These are phyloP conservation scores for Francoa sonchifolia DNA, from an alignment of 441 rosid species.

Conservation along the genomic window DNA sequence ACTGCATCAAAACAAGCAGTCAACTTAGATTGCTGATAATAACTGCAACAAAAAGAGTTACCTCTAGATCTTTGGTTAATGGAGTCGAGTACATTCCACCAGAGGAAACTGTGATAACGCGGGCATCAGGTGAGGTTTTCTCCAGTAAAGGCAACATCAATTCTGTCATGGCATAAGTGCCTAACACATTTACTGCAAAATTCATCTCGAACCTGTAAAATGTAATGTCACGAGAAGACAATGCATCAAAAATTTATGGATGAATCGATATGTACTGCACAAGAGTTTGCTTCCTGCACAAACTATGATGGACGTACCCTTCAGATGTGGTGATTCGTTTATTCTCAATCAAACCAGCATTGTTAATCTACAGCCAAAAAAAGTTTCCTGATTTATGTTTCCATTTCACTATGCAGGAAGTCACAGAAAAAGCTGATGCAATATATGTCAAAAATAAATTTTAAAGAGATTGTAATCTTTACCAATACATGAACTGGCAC, in stretches of 20 bases:
- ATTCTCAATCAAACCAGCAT: conserved; percentile 71
- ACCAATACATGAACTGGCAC: conserved; percentile 76
- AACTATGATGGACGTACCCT: conserved; percentile 36
- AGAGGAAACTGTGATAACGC: conserved; percentile 78
- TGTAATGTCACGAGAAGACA: neutral
- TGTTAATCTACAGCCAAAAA: conserved; percentile 44
- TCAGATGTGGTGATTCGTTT: conserved; percentile 44
- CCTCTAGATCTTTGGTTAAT: conserved; percentile 73
- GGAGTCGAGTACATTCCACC: conserved; percentile 86
- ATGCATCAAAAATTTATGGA: neutral
- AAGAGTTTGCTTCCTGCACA: neutral
- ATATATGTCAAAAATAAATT: neutral
- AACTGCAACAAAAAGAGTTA: conserved; percentile 7
- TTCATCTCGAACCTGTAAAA: conserved; percentile 51
- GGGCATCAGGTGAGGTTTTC: conserved; percentile 71
- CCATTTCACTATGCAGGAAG: conserved; percentile 1
- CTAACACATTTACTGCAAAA: conserved; percentile 76
- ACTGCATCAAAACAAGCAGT: conserved; percentile 28
- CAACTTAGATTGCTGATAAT: neutral
- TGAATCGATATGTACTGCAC: neutral
- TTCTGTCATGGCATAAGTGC: conserved; percentile 65
- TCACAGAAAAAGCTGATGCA: neutral
- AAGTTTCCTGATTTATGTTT: conserved; percentile 1
- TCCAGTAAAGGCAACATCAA: conserved; percentile 62
- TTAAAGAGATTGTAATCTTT: conserved; percentile 7